Percentiles rank a stretch among this genome's conserved stretches.
Conservation (phyloP, 164 flowering plant species). For the Cinnamomum chago region DNA sequence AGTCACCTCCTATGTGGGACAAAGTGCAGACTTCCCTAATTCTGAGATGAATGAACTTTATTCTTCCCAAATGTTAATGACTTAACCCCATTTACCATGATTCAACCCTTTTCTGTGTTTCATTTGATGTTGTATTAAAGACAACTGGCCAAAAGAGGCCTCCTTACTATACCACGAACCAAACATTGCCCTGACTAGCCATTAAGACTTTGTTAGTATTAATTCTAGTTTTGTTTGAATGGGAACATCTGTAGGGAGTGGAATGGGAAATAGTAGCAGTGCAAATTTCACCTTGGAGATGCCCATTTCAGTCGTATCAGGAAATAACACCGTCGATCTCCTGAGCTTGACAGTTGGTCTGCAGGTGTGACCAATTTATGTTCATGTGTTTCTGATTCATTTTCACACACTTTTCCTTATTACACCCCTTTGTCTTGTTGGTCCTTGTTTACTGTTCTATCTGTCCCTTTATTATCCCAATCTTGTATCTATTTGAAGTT, state of each 20-base stretch:
- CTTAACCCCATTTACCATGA: too few relatives aligned
- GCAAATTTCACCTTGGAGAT: constrained; percentile 49
- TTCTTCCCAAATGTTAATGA: too few relatives aligned
- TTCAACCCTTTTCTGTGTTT: too few relatives aligned
- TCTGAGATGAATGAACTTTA: too few relatives aligned
- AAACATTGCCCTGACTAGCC: too few relatives aligned
- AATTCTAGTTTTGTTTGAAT: neutral
- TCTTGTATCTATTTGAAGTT: neutral
- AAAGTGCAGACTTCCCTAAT: too few relatives aligned
- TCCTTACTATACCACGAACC: too few relatives aligned
- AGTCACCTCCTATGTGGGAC: too few relatives aligned
- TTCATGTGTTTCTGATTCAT: neutral
- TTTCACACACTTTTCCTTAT: neutral
- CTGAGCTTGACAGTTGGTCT: constrained; percentile 91
- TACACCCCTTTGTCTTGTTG: neutral
- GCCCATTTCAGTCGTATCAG: constrained; percentile 51
- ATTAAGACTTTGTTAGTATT: too few relatives aligned
- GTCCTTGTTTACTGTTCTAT: neutral
- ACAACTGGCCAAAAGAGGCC: too few relatives aligned
- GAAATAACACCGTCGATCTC: constrained; percentile 74
- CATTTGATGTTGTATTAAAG: too few relatives aligned
- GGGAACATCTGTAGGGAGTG: constrained; percentile 53
- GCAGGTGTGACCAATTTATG: constrained; percentile 45
- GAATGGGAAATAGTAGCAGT: constrained; percentile 42
- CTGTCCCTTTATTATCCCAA: neutral